Base-by-base conservation (phyloP, 176 grass and related monocot genomes). In the Oryza nivara region DNA sequence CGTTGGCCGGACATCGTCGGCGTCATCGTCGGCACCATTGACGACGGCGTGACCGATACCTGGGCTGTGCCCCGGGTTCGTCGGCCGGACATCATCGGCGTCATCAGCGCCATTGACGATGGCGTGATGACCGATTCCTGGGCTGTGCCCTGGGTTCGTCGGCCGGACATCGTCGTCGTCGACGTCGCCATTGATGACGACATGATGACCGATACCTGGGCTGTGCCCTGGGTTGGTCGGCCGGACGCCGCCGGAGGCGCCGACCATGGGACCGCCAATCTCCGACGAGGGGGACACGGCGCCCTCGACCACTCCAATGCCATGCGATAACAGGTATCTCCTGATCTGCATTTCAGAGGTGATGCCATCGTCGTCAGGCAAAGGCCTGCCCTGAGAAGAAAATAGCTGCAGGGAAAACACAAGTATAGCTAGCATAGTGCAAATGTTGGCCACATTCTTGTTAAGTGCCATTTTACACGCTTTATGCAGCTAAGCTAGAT, bases 271-370 rank as follows among this genome's bases (percentile, higher is more conserved):
- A 2, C 60, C 80, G 6, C 75, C 58, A 17, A 60, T 56, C 25
- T 44, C 70, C 1, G 75, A 79, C 3, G 72, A 70, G 1, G 80
- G 75, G 23, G 48, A 5, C 28, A 90, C 11, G 0, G 38, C 25
- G 12, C 80, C 80, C 30, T 75, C 40, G 6, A 79, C 4, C 84
- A 80, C 83, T 10, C 60, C 69, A 68, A 26, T 69, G 2, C 38
- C 76, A 10, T 75, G 76, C 7, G 75, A 86, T 65, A 82, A 65
- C 67, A 86, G 35, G 77, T 65, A 75, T 66, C 77, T 85, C 9
- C 78, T 40, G 36, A 38, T 38, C 6, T 66, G 22, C 61, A 75
- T 26, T 35, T 17, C 40, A 20, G 61, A 3, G 17, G 60, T 22
- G 73, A 40, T 40, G 1, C 54, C 76, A 44, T 44, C 43, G 1